phyloP scores from a whole-genome alignment of 192 early-diverging fungal species.

The Jimgerdemannia lactiflua region DNA sequence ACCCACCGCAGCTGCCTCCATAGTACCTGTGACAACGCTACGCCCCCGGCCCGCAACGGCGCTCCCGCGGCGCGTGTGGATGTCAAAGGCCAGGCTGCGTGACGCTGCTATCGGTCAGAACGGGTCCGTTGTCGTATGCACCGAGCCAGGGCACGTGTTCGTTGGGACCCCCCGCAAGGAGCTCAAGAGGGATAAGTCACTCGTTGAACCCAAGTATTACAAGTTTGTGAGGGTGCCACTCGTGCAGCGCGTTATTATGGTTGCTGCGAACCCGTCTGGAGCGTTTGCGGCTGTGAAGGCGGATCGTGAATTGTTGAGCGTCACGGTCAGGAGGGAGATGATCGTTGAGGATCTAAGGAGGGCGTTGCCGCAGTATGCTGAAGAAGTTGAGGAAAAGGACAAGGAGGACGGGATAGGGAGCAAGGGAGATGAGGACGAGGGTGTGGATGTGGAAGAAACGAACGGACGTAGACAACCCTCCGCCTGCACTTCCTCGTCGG shows the following conservation, averaged over 20 bases:
- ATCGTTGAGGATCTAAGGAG: conserved; percentile 37
- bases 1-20: background rate
- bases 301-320: conserved; percentile 15
- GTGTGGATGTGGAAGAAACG: conserved; percentile 7
- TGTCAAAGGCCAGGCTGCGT: conserved; percentile 38
- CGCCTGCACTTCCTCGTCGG: conserved; percentile 11
- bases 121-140: conserved; percentile 62
- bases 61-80: conserved; percentile 58
- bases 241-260: conserved; percentile 56
- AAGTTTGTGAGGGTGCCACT: conserved; percentile 53
- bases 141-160: conserved; percentile 63
- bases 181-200: conserved; percentile 14
- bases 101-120: conserved; percentile 72
- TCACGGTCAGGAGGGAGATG: conserved; percentile 5
- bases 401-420: background rate
- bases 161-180: conserved; percentile 39
- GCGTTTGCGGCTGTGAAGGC: conserved; percentile 60
- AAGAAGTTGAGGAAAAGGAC: conserved; percentile 15
- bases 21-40: background rate
- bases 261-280: conserved; percentile 58
- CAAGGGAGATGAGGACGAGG: conserved; percentile 20
- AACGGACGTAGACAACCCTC: background rate
- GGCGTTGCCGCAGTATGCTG: conserved; percentile 27
- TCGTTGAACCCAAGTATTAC: conserved; percentile 29
- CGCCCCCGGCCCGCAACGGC: background rate